Evolutionary conservation across 106 monocot genomes (phyloP).

Genomic region (Triglochin maritima): DNA sequence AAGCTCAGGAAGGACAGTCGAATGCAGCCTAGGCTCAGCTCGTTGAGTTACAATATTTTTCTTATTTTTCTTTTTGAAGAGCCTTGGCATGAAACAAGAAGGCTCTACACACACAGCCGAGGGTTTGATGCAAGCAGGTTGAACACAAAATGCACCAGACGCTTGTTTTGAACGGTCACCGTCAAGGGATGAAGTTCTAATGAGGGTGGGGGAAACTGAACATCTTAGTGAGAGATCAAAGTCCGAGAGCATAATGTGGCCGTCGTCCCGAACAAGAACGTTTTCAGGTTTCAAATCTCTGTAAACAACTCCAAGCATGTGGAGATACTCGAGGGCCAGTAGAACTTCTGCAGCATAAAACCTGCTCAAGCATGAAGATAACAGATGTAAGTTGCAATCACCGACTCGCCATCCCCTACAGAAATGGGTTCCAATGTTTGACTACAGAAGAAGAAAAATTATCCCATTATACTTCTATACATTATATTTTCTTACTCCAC

Average conservation of each 20-base stretch:
- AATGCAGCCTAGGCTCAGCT: neutral
- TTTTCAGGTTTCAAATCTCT: constrained; percentile 29
- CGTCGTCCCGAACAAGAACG: constrained; percentile 25
- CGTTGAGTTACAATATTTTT: constrained; percentile 5
- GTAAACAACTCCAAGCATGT: constrained; percentile 31
- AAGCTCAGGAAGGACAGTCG: constrained; percentile 22
- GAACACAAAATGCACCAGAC: constrained; percentile 14
- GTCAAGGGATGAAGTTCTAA: constrained; percentile 6
- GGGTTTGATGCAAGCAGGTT: constrained; percentile 22
- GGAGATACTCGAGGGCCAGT: constrained; percentile 21
- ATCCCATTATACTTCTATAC: too few relatives aligned
- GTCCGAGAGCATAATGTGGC: constrained; percentile 28
- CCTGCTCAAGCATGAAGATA: constrained; percentile 2
- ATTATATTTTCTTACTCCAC: too few relatives aligned
- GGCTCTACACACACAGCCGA: constrained; percentile 21
- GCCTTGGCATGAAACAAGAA: constrained; percentile 21
- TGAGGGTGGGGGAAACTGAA: constrained; percentile 19
- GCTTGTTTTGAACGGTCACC: constrained; percentile 6
- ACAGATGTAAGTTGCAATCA: neutral
- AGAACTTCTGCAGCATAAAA: constrained; percentile 30
- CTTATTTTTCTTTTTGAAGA: constrained; percentile 12
- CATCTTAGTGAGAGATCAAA: constrained; percentile 27
- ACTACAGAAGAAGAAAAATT: too few relatives aligned
- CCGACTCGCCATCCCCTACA: too few relatives aligned
- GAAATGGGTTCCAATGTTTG: too few relatives aligned